Evolutionary conservation across 1,139 yeast species (phyloP).

Genomic region (Eremothecium gossypii): DNA sequence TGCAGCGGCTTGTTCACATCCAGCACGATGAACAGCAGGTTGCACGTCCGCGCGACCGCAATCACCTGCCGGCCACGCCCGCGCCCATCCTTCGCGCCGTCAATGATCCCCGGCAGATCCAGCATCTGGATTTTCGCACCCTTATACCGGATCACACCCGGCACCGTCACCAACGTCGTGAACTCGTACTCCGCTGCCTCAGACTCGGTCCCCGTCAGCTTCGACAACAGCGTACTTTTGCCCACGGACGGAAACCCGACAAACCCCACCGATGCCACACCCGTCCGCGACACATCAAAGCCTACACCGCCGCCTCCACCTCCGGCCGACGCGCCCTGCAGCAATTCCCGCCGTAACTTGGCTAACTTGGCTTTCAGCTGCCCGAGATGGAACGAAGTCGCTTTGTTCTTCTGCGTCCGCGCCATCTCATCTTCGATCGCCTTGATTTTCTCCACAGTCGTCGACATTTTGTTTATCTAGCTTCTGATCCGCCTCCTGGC

Average conservation of each 20-base stretch:
- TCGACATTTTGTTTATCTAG: slow-evolving; percentile 40
- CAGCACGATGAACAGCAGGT: slow-evolving; percentile 79
- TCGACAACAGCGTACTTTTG: slow-evolving; percentile 75
- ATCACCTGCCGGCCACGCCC: slow-evolving; percentile 99
- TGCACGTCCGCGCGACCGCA: slow-evolving; percentile 96
- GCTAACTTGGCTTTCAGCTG: slow-evolving; percentile 95
- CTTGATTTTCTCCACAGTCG: slow-evolving; percentile 83
- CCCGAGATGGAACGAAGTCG: slow-evolving; percentile 92
- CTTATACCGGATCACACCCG: slow-evolving; percentile 89
- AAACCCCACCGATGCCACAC: slow-evolving; percentile 94
- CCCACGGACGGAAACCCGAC: slow-evolving; percentile 99
- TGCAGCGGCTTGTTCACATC: slow-evolving; percentile 95
- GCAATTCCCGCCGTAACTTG: slow-evolving; percentile 80
- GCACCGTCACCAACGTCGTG: slow-evolving; percentile 94
- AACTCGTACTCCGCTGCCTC: slow-evolving; percentile 97
- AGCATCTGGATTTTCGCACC: slow-evolving; percentile 98
- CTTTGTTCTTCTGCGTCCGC: slow-evolving; percentile 90
- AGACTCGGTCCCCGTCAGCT: slow-evolving; percentile 89
- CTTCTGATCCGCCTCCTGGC: not conserved
- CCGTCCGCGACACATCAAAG: slow-evolving; percentile 95
- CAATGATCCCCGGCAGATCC: slow-evolving; percentile 97
- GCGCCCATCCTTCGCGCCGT: slow-evolving; percentile 98
- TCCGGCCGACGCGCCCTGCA: slow-evolving; percentile 66
- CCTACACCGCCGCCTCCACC: slow-evolving; percentile 88
- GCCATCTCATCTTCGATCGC: slow-evolving; percentile 94